Percentiles rank a stretch among this genome's conserved stretches.
These are phyloP conservation scores for Neonectria faginata DNA, from an alignment of 2,329 filamentous ascomycete genomes.

Conservation along the genomic window DNA sequence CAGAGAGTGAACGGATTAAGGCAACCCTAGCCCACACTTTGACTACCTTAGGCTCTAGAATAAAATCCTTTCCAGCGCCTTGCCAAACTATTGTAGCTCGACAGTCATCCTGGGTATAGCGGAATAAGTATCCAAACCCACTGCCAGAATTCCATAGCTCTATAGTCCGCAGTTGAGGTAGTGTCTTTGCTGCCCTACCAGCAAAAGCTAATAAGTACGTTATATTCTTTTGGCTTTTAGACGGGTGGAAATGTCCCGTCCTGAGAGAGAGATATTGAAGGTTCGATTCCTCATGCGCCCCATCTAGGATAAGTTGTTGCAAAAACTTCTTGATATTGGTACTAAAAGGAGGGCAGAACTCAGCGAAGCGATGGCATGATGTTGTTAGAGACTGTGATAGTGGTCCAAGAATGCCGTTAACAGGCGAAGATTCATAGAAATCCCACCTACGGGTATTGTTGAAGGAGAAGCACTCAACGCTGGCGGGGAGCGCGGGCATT, in stretches of 20 bases:
- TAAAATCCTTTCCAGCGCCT: conserved; percentile 1
- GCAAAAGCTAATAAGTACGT: neutral
- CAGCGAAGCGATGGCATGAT: conserved; percentile 25
- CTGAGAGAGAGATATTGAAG: conserved; percentile 18
- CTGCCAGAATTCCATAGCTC: conserved; percentile 23
- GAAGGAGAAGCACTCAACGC: conserved; percentile 16
- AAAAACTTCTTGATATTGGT: neutral
- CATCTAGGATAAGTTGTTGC: neutral
- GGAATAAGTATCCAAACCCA: conserved; percentile 21
- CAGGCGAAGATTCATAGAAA: neutral
- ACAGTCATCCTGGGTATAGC: conserved; percentile 17
- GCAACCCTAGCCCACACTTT: conserved; percentile 15
- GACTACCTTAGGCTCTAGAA: neutral
- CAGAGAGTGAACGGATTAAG: neutral
- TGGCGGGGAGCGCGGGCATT: conserved; percentile 21
- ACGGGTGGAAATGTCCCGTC: neutral
- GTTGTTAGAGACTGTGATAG: conserved; percentile 8
- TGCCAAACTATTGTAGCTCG: conserved; percentile 24
- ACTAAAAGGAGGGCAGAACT: neutral
- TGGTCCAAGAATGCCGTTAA: neutral
- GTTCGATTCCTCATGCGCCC: conserved; percentile 3
- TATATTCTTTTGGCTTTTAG: neutral
- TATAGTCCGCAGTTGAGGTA: conserved; percentile 24
- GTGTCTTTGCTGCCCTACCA: conserved; percentile 9
- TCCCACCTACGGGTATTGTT: neutral